These are phyloP conservation scores for Aspergillus transmontanensis DNA, from an alignment of 2,329 filamentous ascomycete species.

Conservation along the genomic window DNA sequence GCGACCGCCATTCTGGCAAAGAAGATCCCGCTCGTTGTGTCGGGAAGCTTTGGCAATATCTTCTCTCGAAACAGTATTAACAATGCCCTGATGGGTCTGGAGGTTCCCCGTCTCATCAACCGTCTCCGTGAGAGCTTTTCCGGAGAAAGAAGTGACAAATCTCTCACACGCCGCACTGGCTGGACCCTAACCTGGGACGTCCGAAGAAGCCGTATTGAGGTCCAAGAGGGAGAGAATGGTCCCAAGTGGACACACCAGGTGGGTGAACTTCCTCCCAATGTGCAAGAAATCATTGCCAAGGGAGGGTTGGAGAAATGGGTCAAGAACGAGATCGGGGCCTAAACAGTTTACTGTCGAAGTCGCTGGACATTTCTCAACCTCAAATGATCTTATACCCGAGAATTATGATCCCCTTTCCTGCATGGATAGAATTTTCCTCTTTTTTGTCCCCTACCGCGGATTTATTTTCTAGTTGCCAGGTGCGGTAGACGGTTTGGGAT, in stretches of 20 bases:
- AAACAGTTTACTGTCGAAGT: neutral
- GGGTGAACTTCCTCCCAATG: constrained; percentile 78
- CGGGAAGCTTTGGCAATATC: constrained; percentile 43
- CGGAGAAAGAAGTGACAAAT: constrained; percentile 19
- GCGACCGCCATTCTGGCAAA: constrained; percentile 71
- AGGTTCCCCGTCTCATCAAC: constrained; percentile 39
- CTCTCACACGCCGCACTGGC: constrained; percentile 33
- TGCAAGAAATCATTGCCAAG: constrained; percentile 79
- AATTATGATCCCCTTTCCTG: neutral
- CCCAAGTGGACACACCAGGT: constrained; percentile 77
- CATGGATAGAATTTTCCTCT: neutral
- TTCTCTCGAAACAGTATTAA: constrained; percentile 46
- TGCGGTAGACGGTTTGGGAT: neutral
- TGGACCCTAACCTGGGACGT: constrained; percentile 83
- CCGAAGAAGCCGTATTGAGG: constrained; percentile 66
- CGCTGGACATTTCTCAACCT: neutral
- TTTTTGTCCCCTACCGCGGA: neutral
- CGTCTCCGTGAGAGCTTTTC: constrained; percentile 38
- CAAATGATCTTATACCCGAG: constrained; percentile 8
- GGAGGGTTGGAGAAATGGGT: constrained; percentile 85
- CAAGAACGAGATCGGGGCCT: constrained; percentile 62
- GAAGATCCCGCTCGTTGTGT: constrained; percentile 40
- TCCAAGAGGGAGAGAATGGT: constrained; percentile 70
- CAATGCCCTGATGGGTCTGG: constrained; percentile 45
- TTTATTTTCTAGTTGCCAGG: neutral